Evolutionary conservation across 2,329 filamentous ascomycete genomes (phyloP).

Genomic region (Aaosphaeria pasadenensis): DNA sequence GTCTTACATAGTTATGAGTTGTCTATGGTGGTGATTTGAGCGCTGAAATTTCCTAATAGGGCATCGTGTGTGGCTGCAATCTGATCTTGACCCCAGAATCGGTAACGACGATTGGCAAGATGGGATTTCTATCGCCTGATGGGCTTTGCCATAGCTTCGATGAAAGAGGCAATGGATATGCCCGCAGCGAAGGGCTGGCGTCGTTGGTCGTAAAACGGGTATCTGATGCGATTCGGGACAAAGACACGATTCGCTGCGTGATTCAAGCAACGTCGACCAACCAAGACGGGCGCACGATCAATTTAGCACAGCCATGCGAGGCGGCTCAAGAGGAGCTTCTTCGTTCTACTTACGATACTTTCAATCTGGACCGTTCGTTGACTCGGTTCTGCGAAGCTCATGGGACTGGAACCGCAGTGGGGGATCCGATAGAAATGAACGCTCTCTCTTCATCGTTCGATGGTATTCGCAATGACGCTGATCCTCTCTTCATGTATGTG

Average conservation of each 20-base stretch:
- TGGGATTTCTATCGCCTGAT: slow-evolving; percentile 21
- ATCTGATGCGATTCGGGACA: slow-evolving; percentile 46
- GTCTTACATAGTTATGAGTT: neutral
- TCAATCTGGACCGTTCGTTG: slow-evolving; percentile 24
- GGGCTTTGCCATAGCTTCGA: slow-evolving; percentile 39
- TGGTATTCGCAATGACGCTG: neutral
- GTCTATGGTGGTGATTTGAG: neutral
- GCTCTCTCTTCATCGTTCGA: neutral
- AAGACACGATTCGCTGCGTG: slow-evolving; percentile 19
- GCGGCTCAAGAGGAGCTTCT: slow-evolving; percentile 40
- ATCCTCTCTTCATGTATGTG: neutral
- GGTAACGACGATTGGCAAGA: neutral
- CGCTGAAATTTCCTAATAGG: neutral
- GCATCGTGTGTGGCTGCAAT: neutral
- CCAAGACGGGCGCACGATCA: slow-evolving; percentile 8
- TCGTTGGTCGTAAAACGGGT: slow-evolving; percentile 33
- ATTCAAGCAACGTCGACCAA: slow-evolving; percentile 18
- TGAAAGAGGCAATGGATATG: slow-evolving; percentile 58
- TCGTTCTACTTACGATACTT: slow-evolving; percentile 28
- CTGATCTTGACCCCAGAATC: slow-evolving; percentile 3
- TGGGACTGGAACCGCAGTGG: slow-evolving; percentile 15
- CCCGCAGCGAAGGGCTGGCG: slow-evolving; percentile 57
- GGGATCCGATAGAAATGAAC: neutral
- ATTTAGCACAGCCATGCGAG: slow-evolving; percentile 26
- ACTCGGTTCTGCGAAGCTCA: slow-evolving; percentile 35